Percentiles rank a stretch among this genome's conserved stretches.
Evolutionary conservation across 1,139 yeast species (phyloP).

Genomic region (Candida glucosophila): DNA sequence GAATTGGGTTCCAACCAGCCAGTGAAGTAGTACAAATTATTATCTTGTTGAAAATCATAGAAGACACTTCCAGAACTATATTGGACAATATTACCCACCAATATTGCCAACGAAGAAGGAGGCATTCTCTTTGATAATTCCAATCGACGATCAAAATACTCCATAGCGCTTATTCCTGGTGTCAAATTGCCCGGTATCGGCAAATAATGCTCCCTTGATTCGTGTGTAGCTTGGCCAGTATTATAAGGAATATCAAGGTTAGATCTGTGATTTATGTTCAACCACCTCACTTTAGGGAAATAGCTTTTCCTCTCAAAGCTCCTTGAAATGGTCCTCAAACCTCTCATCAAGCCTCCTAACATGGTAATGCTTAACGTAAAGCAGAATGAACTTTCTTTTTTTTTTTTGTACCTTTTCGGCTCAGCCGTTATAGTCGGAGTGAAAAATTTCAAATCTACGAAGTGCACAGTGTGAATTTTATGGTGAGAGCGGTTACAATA

Average conservation of each 20-base stretch:
- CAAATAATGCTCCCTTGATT: slow-evolving; percentile 70
- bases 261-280: no score
- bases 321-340: no score
- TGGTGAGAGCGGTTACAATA: no score
- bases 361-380: no score
- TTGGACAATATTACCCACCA: slow-evolving; percentile 65
- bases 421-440: no score
- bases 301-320: no score
- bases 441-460: no score
- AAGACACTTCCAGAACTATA: slow-evolving; percentile 88
- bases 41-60: slow-evolving; percentile 86
- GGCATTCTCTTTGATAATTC: slow-evolving; percentile 51
- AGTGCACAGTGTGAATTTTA: no score
- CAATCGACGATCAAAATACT: slow-evolving; percentile 66
- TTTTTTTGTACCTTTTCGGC: no score
- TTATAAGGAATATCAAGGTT: slow-evolving; percentile 20
- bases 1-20: slow-evolving; percentile 95
- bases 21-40: slow-evolving; percentile 74
- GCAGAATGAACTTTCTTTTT: no score
- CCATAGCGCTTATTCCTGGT: slow-evolving; percentile 78
- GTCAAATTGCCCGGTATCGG: slow-evolving; percentile 74
- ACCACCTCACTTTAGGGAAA: no score
- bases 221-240: slow-evolving; percentile 82
- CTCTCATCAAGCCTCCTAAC: no score
- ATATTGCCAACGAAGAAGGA: slow-evolving; percentile 57